phyloP scores from a whole-genome alignment of 306 rosid species.

The Canavalia ensiformis region DNA sequence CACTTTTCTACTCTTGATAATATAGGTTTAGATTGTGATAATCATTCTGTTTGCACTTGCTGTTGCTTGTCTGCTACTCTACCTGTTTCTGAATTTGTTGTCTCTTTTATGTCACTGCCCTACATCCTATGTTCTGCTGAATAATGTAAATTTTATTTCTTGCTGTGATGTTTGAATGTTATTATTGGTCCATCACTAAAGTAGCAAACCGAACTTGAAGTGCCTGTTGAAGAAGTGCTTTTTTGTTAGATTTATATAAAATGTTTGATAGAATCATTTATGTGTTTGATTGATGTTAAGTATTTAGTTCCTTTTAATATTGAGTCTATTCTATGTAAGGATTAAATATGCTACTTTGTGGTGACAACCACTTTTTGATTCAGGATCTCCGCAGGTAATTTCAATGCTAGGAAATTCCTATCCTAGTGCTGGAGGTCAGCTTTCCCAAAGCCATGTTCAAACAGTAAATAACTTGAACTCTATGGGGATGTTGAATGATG shows the following conservation, averaged over 20 bases:
- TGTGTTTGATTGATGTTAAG: conserved; percentile 18
- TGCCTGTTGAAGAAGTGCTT: not conserved
- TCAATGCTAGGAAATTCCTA: conserved; percentile 92
- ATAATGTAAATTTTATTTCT: not conserved
- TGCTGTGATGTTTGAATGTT: conserved; percentile 11
- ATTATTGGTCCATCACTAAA: not conserved
- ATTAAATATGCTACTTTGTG: conserved; percentile 16
- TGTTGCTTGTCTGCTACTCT: not conserved
- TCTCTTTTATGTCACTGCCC: not conserved
- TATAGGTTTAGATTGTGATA: not conserved
- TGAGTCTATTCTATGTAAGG: not conserved
- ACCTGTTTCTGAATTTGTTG: not conserved
- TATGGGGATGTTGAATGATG: conserved; percentile 94
- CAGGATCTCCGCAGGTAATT: conserved; percentile 94
- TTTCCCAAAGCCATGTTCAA: conserved; percentile 88
- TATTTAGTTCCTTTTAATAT: not conserved
- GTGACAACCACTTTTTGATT: conserved; percentile 55
- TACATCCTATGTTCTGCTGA: not conserved
- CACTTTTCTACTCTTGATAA: not conserved
- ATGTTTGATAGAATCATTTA: not conserved
- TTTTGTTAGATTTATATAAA: not conserved
- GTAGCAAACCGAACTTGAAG: not conserved
- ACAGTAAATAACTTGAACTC: conserved; percentile 77
- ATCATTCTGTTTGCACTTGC: not conserved
- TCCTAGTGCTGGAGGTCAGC: conserved; percentile 85